Base-by-base conservation (phyloP, 1,139 yeast genomes). In the Pichia sp. region DNA sequence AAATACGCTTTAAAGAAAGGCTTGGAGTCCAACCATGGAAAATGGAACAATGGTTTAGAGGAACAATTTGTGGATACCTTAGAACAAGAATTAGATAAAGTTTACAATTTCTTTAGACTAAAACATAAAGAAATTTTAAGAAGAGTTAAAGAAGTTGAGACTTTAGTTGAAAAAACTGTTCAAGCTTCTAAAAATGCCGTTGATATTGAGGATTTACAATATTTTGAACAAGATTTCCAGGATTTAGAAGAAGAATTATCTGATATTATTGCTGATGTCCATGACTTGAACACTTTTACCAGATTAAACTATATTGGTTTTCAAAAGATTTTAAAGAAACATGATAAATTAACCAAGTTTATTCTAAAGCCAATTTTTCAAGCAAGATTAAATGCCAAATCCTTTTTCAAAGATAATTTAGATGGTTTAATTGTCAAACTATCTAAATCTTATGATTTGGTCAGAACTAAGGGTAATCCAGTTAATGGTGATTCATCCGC, bases 211-310 rank as follows among this genome's bases (percentile, higher is more conserved):
- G 59, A 57, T 37, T 31, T 51, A 23, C 56, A 58, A 30, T 53
- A 75, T 6, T 68, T 71, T 45, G 96, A 88, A 57, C 86, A 84
- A 60, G 95, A 86, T 58, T 91, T 88, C 57, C 93, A 87, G 55
- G 87, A 81, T 46, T 72, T 91, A 54, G 97, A 91, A 64, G 93
- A 85, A 52, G 96, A 88, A 58, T 70, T 91, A 53, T 78, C 89
- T 42, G 96, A 89, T 55, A 81, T 91, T 52, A 89, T 91, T 63
- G 96, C 97, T 24, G 97, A 89, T 65, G 96, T 91, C 36, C 97
- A 91, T 57, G 98, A 91, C 63, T 73, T 91, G 58, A 96, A 95
- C 51, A 89, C 91, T 62, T 91, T 86, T 63, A 77, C 95, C 19
- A 74, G 95, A 50, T 74, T 91, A 60, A 91, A 91, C 63, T 91